phyloP scores from a whole-genome alignment of 169 alveolate species.

The Toxoplasma gondii region DNA sequence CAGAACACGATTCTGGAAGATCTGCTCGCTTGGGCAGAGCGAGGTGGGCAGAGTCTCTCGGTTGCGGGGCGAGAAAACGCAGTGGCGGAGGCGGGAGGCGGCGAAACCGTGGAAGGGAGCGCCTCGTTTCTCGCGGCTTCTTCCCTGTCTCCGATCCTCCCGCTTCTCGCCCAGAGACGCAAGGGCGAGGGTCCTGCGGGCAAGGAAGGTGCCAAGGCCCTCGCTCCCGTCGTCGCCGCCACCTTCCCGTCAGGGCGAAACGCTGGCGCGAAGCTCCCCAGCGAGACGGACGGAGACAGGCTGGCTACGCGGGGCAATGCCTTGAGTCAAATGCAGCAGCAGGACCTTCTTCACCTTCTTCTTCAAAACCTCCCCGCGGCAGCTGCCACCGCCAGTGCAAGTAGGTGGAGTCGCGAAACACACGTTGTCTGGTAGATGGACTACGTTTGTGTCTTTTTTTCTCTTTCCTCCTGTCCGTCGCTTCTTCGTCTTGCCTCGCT shows the following conservation, averaged over 20 bases:
- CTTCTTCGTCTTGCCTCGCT: too few species aligned
- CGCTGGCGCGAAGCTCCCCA: neutral
- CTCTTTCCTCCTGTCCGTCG: neutral
- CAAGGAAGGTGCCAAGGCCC: neutral
- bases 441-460: neutral
- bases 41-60: neutral
- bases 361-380: constrained; percentile 8
- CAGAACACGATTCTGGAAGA: constrained; percentile 3
- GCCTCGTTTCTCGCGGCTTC: too few species aligned
- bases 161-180: too few species aligned
- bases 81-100: neutral
- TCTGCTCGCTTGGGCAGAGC: neutral
- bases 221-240: neutral
- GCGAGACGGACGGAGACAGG: neutral
- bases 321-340: neutral
- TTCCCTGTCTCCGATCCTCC: too few species aligned
- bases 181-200: neutral
- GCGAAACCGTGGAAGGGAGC: neutral
- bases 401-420: neutral
- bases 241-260: neutral
- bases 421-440: neutral
- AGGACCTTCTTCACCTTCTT: neutral
- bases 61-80: neutral
- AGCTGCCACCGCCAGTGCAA: neutral
- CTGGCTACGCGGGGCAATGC: neutral